Conservation (phyloP, 495 filamentous ascomycete genomes). For the Penicillium paxilli region DNA sequence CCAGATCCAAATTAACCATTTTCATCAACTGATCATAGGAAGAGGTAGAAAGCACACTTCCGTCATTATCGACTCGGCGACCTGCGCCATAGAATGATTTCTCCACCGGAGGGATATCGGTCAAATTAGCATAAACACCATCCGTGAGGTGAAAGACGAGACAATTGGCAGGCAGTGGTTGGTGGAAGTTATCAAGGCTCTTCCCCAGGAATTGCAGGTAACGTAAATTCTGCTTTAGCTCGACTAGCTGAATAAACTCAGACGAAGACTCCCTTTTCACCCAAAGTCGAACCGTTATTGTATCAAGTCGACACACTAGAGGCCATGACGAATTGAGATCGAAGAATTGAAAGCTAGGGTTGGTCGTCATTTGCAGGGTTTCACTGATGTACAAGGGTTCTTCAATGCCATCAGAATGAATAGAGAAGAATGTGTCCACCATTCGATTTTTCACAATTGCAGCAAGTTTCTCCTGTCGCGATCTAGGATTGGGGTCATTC, state of each 20-base stretch:
- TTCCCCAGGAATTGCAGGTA: conserved; percentile 80
- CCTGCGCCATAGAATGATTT: conserved; percentile 18
- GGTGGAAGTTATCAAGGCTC: conserved; percentile 67
- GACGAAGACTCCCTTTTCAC: conserved; percentile 57
- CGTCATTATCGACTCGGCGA: conserved; percentile 30
- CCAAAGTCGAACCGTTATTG: conserved; percentile 75
- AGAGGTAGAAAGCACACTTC: conserved; percentile 56
- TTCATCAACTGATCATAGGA: conserved; percentile 92
- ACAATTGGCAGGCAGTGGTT: conserved; percentile 81
- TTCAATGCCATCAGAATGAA: conserved; percentile 65
- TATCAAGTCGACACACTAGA: conserved; percentile 60
- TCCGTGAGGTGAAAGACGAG: conserved; percentile 86
- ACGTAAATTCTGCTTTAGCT: conserved; percentile 67
- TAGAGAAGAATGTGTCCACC: conserved; percentile 86
- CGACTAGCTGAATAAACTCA: conserved; percentile 67
- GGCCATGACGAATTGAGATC: conserved; percentile 72
- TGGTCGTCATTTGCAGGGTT: conserved; percentile 73
- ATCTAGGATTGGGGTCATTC: conserved; percentile 62
- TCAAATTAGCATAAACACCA: conserved; percentile 80
- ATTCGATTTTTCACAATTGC: conserved; percentile 68
- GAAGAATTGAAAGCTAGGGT: conserved; percentile 87
- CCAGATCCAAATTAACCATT: conserved; percentile 85
- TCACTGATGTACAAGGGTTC: conserved; percentile 93
- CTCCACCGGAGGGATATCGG: conserved; percentile 53
- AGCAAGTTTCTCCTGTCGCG: conserved; percentile 74